Base-by-base conservation (phyloP, 495 filamentous ascomycete genomes). In the Cairneyella variabilis region DNA sequence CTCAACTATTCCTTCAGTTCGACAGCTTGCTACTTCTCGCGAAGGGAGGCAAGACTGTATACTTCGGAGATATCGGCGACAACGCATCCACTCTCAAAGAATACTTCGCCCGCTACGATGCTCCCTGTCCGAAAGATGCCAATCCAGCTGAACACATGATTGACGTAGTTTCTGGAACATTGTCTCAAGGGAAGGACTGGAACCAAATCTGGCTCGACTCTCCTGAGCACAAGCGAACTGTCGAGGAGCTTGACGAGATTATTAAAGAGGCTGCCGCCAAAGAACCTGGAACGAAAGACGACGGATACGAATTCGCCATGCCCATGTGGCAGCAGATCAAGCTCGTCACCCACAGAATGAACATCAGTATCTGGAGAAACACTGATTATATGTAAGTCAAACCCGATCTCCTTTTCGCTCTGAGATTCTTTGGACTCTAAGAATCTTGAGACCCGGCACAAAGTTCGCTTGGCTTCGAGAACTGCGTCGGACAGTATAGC, bases 81-180 rank as follows among this genome's bases (percentile, higher is more conserved):
- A 53, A 68, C 27, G 60, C 61, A 23, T 22, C 52, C 41, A 59
- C 57, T 1, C 20, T 70, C 39, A 57, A 65, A 1, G 57, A 72
- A 10, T 83, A 82, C 51, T 80, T 83, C 41, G 62, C 68, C 3
- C 65, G 73, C 2, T 75, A 82, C 45, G 75, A 74, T 12, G 80
- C 76, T 3, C 54, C 71, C 0, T 77, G 74, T 54, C 70, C 70
- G 2, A 62, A 60, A 0, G 71, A 76, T 18, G 71, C 69, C 6
- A 86, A 86, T 56, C 79, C 79, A 1, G 80, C 80, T 0, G 80
- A 83, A 49, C 74, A 79, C 45, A 77, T 82, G 48, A 71, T 82
- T 26, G 76, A 80, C 10, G 75, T 78, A 0, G 66, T 58, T 70
- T 41, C 67, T 69, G 61, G 71, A 66, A 58, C 58, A 32, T 41